Percentiles rank a stretch among this genome's conserved stretches.
Evolutionary conservation across 371 early-diverging fungal species (phyloP).

Genomic region (Actinomortierella ambigua): DNA sequence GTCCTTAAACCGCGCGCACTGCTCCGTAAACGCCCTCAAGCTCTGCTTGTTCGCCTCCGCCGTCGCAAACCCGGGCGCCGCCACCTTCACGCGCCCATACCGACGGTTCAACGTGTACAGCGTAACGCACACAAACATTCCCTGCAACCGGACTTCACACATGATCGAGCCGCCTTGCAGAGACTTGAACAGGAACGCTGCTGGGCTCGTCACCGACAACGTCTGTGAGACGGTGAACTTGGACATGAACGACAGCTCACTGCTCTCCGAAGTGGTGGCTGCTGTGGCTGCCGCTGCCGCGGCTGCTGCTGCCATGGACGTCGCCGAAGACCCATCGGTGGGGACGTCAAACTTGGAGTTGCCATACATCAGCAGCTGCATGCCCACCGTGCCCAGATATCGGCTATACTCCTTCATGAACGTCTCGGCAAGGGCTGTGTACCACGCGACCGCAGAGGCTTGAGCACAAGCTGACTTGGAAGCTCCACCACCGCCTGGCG

Average conservation of each 20-base stretch:
- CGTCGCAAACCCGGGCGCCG: constrained; percentile 52
- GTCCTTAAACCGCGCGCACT: constrained; percentile 72
- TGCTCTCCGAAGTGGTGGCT: constrained; percentile 21
- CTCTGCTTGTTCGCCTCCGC: constrained; percentile 60
- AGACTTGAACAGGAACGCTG: constrained; percentile 69
- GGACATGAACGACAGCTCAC: constrained; percentile 45
- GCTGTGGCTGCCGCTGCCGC: too few species aligned
- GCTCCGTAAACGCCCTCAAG: constrained; percentile 67
- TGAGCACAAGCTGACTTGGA: background rate
- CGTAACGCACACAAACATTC: constrained; percentile 73
- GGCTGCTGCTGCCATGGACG: too few species aligned
- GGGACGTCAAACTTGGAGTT: constrained; percentile 39
- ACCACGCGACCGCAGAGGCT: constrained; percentile 53
- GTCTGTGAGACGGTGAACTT: constrained; percentile 50
- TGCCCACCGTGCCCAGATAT: constrained; percentile 72
- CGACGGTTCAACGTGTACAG: constrained; percentile 74
- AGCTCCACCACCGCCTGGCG: background rate
- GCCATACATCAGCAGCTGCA: constrained; percentile 67
- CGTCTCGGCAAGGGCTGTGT: constrained; percentile 56
- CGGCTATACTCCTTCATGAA: constrained; percentile 70
- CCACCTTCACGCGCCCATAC: constrained; percentile 57
- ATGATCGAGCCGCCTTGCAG: constrained; percentile 73
- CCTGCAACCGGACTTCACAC: constrained; percentile 75
- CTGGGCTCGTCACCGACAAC: constrained; percentile 56
- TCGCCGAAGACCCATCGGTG: constrained; percentile 15